phyloP scores from a whole-genome alignment of 176 grass and related monocot species.

The Carex pumila region DNA sequence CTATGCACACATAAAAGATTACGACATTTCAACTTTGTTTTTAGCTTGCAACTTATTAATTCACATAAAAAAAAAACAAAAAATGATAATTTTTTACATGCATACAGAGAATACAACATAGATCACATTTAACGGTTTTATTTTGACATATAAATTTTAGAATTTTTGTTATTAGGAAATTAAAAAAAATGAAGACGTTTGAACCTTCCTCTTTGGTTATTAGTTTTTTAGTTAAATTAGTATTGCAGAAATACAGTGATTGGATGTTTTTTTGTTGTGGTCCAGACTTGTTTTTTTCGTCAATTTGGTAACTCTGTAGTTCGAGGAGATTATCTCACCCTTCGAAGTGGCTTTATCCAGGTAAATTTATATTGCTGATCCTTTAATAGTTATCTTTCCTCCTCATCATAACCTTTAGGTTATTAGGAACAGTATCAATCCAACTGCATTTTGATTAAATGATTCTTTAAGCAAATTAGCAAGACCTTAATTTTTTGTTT shows the following conservation, averaged over 20 bases:
- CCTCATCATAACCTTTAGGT: not conserved
- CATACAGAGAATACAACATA: too few species aligned
- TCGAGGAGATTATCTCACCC: constrained; percentile 91
- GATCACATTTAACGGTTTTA: too few species aligned
- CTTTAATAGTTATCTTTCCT: not conserved
- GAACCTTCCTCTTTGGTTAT: not conserved
- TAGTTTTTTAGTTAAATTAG: not conserved
- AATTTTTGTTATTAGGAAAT: too few species aligned
- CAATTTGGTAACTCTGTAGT: constrained; percentile 94
- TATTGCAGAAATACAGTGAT: constrained; percentile 4
- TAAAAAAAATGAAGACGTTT: too few species aligned
- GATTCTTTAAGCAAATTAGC: not conserved
- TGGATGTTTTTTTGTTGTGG: constrained; percentile 8
- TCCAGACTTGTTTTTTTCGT: constrained; percentile 83
- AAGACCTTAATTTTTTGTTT: not conserved
- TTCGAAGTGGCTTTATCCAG: constrained; percentile 89
- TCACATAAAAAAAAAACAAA: too few species aligned
- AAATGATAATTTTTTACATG: too few species aligned
- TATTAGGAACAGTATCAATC: not conserved
- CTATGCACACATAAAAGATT: too few species aligned
- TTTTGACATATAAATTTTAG: too few species aligned
- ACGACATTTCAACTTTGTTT: too few species aligned
- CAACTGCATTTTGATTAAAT: not conserved
- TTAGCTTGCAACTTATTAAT: too few species aligned
- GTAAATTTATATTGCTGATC: constrained; percentile 20